Base-by-base conservation (phyloP, 176 grass and related monocot genomes). In the Juncus inflexus region DNA sequence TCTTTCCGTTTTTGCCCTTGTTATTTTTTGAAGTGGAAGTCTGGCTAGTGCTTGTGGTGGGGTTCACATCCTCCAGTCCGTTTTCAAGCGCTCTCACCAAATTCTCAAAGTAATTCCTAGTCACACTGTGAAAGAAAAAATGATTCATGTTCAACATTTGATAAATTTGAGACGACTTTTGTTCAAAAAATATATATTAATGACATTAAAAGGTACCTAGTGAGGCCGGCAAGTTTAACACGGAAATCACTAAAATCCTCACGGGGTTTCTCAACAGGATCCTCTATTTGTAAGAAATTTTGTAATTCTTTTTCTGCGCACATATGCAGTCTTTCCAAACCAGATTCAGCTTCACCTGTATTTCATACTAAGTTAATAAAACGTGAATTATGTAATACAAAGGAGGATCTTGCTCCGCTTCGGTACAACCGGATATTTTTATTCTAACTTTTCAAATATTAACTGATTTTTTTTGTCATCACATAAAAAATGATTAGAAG, bases 261-360 rank as follows among this genome's bases (percentile, higher is more conserved):
- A 12, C 51, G 74, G 50, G 80, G 81, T 1, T 36, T 76, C 73
- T 4, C 76, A 0, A 82, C 68, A 64, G 43, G 6, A 28, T 79
- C 79, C 28, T 3, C 10, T 6, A 37, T 38, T 39, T 68, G 71
- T 13, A 86, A 80, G 80, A 76, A 96, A 3, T 35, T 4, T 36
- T 58, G 82, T 41, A 96, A 75, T 8, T 96, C 92, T 74, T 96
- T 96, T 84, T 96, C 92, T 71, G 82, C 92, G 64, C 92, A 96
- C 72, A 87, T 81, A 81, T 96, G 91, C 42, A 96, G 81, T 67
- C 91, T 87, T 42, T 96, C 91, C 76, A 96, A 91, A 66, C 84
- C 92, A 63, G 84, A 79, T 67, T 96, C 92, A 56, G 92, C 92
- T 65, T 96, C 92, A 68, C 92, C 92, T 80, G 58, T 70, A 72